Conservation (phyloP, 768 basidiomycete species). For the Lactarius sp. region DNA sequence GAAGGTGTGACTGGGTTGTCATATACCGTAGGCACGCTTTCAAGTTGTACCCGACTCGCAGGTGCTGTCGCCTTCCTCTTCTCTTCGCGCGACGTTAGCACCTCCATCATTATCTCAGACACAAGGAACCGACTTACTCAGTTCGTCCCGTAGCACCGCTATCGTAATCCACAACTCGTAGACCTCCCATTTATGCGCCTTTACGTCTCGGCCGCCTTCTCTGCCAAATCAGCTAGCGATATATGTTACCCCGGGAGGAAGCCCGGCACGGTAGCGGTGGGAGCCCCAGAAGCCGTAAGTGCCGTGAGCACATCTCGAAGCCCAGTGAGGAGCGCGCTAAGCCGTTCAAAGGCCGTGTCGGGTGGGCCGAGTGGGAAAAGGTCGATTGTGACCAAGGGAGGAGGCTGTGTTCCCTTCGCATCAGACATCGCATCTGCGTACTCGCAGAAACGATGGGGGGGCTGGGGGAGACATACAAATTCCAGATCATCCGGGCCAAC, state of each 20-base stretch:
- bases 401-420: conserved; percentile 23
- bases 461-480: conserved; percentile 39
- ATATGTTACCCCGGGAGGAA: conserved; percentile 10
- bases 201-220: conserved; percentile 22
- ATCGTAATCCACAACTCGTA: conserved; percentile 49
- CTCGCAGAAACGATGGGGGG: conserved; percentile 23
- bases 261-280: background rate
- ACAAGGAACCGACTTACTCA: conserved; percentile 41
- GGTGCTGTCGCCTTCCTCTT: conserved; percentile 44
- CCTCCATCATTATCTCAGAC: background rate
- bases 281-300: background rate
- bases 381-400: conserved; percentile 24
- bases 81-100: conserved; percentile 16
- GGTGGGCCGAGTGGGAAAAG: conserved; percentile 31
- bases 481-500: conserved; percentile 41
- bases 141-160: conserved; percentile 47
- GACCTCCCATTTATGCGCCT: conserved; percentile 40
- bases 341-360: conserved; percentile 28
- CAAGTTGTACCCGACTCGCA: background rate
- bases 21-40: background rate
- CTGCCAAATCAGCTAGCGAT: conserved; percentile 13
- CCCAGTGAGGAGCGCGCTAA: conserved; percentile 29
- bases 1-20: conserved; percentile 8
- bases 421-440: background rate
- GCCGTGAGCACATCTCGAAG: conserved; percentile 27